Conservation (phyloP, 2,329 filamentous ascomycete genomes). For the Colletotrichum lupini region DNA sequence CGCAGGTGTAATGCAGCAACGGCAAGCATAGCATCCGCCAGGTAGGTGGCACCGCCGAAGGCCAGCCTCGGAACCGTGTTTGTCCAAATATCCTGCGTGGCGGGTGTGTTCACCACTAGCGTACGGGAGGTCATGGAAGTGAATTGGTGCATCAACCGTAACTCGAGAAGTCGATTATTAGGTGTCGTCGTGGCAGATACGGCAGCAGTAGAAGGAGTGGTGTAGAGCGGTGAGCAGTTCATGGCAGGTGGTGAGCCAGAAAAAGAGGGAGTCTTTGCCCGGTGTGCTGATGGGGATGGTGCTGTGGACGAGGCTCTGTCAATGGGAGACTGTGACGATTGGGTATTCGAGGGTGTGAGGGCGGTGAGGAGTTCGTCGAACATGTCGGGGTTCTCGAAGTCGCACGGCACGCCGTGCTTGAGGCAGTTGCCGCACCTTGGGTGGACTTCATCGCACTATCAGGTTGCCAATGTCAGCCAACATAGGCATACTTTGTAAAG, state of each 20-base stretch:
- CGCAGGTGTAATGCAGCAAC: slow-evolving; percentile 73
- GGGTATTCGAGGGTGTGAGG: slow-evolving; percentile 33
- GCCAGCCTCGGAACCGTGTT: slow-evolving; percentile 70
- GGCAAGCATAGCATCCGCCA: slow-evolving; percentile 73
- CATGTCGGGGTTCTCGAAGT: slow-evolving; percentile 67
- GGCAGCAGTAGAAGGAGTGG: slow-evolving; percentile 45
- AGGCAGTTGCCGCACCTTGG: slow-evolving; percentile 74
- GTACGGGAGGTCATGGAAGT: slow-evolving; percentile 70
- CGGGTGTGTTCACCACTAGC: slow-evolving; percentile 63
- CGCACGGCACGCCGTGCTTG: slow-evolving; percentile 74
- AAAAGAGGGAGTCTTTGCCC: slow-evolving; percentile 37
- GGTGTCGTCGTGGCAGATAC: slow-evolving; percentile 45
- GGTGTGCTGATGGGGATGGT: slow-evolving; percentile 39
- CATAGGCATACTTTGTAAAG: neutral
- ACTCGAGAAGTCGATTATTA: slow-evolving; percentile 64
- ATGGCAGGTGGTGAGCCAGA: slow-evolving; percentile 32
- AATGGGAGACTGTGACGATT: slow-evolving; percentile 39
- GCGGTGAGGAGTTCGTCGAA: slow-evolving; percentile 55
- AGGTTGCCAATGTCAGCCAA: neutral
- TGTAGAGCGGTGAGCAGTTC: slow-evolving; percentile 48
- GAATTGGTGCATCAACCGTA: slow-evolving; percentile 74
- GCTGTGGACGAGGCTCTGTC: slow-evolving; percentile 38
- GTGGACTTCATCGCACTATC: slow-evolving; percentile 73
- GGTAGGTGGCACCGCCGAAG: slow-evolving; percentile 67
- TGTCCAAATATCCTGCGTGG: slow-evolving; percentile 68